Evolutionary conservation across 176 grass and related monocot species (phyloP), one percentile per base, ranked within the genome.

Genomic region (Chrysopogon serrulatus): DNA sequence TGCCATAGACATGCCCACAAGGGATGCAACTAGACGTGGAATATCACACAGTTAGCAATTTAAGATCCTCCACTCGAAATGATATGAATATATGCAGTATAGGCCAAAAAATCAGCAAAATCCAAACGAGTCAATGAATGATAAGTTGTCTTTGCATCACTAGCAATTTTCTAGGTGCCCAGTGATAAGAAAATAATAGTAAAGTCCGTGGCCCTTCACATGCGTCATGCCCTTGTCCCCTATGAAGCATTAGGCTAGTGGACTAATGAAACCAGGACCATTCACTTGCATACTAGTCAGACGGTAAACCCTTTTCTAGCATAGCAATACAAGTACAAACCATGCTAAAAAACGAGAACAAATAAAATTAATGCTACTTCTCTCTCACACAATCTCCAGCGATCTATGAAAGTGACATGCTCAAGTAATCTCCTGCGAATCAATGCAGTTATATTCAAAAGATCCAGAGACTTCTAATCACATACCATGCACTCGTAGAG

Each of bases 1-100:
- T 95, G 27, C 96, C 96, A 51, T 95, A 98, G 27, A 98, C 87
- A 90, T 98, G 96, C 31, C 96, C 96, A 81, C 96, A 98, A 65
- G 96, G 96, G 90, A 98, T 92, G 89, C 93, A 98, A 68, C 96
- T 98, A 82, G 67, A 87, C 66, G 35, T 72, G 40, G 17, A 39
- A 34, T 66, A 71, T 62, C 17, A 75, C 42, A 75, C 37, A 41
- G 68, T 90, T 53, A 90, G 79, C 42, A 44, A 61, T 65, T 82
- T 53, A 79, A 79, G 39, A 76, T 31, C 40, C 34, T 82, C 47
- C 17, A 43, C 34, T 61, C 64, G 78, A 28, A 16, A 37, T 75
- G 56, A 71, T 39, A 18, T 80, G n/a, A 77, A 57, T 79, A 79
- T 36, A 87, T 27, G 35, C 39, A 41, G 21, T 41, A 36, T n/a